phyloP scores from a whole-genome alignment of 2,329 filamentous ascomycete species.

The Cladosporium oxysporum region DNA sequence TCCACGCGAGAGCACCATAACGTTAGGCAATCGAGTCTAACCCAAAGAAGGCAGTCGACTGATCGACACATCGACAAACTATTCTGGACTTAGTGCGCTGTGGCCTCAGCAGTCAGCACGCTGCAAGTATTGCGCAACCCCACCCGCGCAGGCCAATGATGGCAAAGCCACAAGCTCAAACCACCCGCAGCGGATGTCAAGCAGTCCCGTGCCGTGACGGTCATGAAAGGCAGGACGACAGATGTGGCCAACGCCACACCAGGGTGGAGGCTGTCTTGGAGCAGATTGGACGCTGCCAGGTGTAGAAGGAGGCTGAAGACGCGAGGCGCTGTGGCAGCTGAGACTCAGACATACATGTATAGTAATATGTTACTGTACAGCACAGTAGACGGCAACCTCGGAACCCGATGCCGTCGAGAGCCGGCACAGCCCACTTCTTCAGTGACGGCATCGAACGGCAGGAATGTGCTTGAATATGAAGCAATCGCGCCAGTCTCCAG shows the following conservation, averaged over 20 bases:
- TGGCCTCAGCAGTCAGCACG: constrained; percentile 16
- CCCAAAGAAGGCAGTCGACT: constrained; percentile 15
- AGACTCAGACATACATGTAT: not conserved
- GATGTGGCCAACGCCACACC: constrained; percentile 9
- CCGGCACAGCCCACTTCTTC: constrained; percentile 11
- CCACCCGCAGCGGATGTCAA: constrained; percentile 15
- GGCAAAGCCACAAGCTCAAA: not conserved
- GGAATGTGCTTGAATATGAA: not conserved
- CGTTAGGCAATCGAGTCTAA: not conserved
- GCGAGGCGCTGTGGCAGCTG: not conserved
- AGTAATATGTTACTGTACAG: not conserved
- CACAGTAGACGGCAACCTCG: constrained; percentile 2
- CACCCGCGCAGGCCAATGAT: constrained; percentile 11
- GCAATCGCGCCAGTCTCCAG: not conserved
- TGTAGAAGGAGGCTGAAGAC: constrained; percentile 14
- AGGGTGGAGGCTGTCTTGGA: not conserved
- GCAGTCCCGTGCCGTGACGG: constrained; percentile 1
- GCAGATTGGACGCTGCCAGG: not conserved
- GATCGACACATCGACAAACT: not conserved
- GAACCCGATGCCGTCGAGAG: constrained; percentile 9
- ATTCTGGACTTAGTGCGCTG: not conserved
- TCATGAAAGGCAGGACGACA: constrained; percentile 5
- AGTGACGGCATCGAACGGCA: constrained; percentile 9
- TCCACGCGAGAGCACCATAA: constrained; percentile 15
- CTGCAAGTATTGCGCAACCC: constrained; percentile 17